Evolutionary conservation across 1,284 basidiomycete species (phyloP).

Genomic region (Neolentinus lepideus): DNA sequence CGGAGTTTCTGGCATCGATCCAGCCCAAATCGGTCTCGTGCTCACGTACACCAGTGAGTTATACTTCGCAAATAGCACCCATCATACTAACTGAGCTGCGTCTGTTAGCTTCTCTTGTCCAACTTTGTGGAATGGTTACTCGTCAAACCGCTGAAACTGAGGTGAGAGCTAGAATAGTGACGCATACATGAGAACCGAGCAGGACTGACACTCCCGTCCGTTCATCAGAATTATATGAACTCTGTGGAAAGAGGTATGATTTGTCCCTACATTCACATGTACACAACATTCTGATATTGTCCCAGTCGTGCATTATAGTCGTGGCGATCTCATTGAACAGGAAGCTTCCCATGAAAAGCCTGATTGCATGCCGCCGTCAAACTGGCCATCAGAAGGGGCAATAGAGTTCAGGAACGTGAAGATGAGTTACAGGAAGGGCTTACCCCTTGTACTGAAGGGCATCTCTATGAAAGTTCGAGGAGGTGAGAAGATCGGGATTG

Average conservation of each 20-base stretch:
- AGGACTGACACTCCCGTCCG: conserved; percentile 3
- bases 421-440: conserved; percentile 50
- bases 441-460: conserved; percentile 52
- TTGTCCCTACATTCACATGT: conserved; percentile 6
- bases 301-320: conserved; percentile 55
- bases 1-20: conserved; percentile 46
- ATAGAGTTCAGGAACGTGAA: conserved; percentile 46
- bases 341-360: conserved; percentile 57
- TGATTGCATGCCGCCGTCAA: conserved; percentile 39
- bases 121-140: conserved; percentile 50
- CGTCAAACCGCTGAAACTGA: conserved; percentile 61
- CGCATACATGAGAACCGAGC: background rate
- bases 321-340: conserved; percentile 45
- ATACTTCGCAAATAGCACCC: conserved; percentile 4
- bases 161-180: conserved; percentile 24
- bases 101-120: conserved; percentile 40
- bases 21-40: conserved; percentile 68
- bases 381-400: conserved; percentile 46
- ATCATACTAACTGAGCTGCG: conserved; percentile 4
- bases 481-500: conserved; percentile 80
- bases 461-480: conserved; percentile 49
- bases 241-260: conserved; percentile 57
- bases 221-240: conserved; percentile 61
- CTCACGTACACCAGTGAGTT: conserved; percentile 55
- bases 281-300: background rate